Conservation (phyloP, 2,329 filamentous ascomycete species). For the Ophiostoma novo-ulmi region DNA sequence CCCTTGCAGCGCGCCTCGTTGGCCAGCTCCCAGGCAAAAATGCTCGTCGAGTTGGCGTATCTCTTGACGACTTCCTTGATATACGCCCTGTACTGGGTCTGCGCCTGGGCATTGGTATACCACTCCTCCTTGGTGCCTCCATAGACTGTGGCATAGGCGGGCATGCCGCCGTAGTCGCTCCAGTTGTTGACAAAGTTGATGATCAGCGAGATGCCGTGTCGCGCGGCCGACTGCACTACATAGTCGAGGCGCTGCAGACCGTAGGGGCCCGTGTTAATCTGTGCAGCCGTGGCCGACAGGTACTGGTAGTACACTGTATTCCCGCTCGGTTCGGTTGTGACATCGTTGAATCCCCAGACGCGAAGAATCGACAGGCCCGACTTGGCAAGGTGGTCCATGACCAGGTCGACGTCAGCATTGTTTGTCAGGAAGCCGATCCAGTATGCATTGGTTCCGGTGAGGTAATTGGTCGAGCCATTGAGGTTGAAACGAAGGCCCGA, state of each 20-base stretch:
- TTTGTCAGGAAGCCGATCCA: constrained; percentile 51
- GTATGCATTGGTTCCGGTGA: constrained; percentile 52
- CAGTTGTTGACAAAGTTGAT: constrained; percentile 66
- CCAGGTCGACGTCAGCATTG: constrained; percentile 50
- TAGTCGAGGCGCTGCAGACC: constrained; percentile 49
- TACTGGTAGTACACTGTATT: constrained; percentile 49
- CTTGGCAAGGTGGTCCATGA: constrained; percentile 43
- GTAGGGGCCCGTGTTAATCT: constrained; percentile 59
- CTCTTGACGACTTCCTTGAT: constrained; percentile 33
- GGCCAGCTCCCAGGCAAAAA: constrained; percentile 50
- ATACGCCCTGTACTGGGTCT: constrained; percentile 46
- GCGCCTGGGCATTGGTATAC: constrained; percentile 47
- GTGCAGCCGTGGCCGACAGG: constrained; percentile 45
- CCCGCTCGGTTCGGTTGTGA: constrained; percentile 38
- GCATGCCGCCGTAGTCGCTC: constrained; percentile 60
- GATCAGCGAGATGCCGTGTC: constrained; percentile 57
- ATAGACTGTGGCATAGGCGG: constrained; percentile 52
- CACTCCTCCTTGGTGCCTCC: constrained; percentile 48
- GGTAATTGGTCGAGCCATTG: constrained; percentile 44
- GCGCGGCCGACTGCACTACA: constrained; percentile 56
- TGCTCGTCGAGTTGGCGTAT: constrained; percentile 42
- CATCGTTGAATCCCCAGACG: constrained; percentile 49
- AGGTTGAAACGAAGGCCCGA: constrained; percentile 34
- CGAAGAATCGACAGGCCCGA: constrained; percentile 55
- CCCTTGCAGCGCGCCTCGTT: constrained; percentile 57